Evolutionary conservation across 805 yeast species (phyloP).

Genomic region (Komagataella mondaviorum): DNA sequence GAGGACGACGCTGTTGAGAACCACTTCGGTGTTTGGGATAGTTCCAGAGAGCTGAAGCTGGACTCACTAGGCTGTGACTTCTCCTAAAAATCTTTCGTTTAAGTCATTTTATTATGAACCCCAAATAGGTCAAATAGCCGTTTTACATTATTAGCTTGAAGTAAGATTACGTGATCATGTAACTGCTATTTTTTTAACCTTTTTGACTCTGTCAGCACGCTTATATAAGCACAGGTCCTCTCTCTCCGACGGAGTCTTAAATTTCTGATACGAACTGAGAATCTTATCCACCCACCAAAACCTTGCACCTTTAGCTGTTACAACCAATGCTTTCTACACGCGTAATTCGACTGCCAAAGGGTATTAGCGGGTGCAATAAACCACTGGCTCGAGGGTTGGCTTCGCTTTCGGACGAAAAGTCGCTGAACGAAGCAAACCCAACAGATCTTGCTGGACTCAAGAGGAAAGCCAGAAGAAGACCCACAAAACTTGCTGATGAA

Average conservation of each 20-base stretch:
- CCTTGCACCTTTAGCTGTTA: background rate
- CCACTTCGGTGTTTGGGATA: constrained; percentile 86
- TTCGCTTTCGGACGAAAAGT: background rate
- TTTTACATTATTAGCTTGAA: background rate
- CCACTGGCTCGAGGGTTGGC: background rate
- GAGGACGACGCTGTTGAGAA: constrained; percentile 85
- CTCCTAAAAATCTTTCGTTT: constrained; percentile 10
- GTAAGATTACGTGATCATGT: no score
- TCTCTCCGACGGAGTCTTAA: background rate
- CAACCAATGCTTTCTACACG: background rate
- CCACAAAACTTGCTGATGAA: constrained; percentile 52
- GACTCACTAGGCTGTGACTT: constrained; percentile 30
- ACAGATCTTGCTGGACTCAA: background rate
- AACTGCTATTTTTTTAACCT: background rate
- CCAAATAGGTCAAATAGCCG: background rate
- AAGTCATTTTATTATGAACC: background rate
- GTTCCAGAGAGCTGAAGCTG: constrained; percentile 30
- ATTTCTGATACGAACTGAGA: background rate
- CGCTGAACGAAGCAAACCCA: background rate
- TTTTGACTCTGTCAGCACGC: background rate
- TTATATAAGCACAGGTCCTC: background rate
- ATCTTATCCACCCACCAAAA: background rate
- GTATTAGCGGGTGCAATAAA: background rate
- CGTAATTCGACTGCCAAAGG: background rate
- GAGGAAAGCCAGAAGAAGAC: constrained; percentile 25